Evolutionary conservation across 129 eudicot species (phyloP), one percentile per base, ranked within the genome.

Genomic region (Flaveria sonorensis): DNA sequence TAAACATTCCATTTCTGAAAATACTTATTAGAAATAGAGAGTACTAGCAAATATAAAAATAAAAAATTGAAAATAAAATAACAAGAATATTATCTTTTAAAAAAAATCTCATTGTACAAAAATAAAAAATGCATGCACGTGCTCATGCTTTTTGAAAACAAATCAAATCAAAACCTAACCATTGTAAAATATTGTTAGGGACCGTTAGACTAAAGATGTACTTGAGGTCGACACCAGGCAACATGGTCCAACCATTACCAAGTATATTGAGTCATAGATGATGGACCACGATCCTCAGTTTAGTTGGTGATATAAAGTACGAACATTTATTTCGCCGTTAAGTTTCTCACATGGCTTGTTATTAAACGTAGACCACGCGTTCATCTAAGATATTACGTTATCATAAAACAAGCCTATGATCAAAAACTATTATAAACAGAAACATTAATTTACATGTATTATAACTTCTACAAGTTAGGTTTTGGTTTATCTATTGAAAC

Each of bases 301-400:
- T 52, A 53, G 45, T 48, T 52, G 40, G 52, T 52, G 40, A 12
- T 46, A 28, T 14, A 46, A 10, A 55, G 61, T 9, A 55, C 23
- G 4, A n/a, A 24, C 7, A 42, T 36, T 36, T 74, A 43, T 46
- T 61, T 46, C 30, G 23, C 61, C 23, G 23, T 53, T 14, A 18
- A 53, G 40, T 76, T 65, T 76, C 36, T 76, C 32, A 76, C 50
- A 11, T 45, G 50, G 50, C 50, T 8, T 45, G 50, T 45, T 45
- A 45, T 45, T 45, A 8, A 45, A 8, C 50, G 3, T 45, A 8
- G 3, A 11, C 50, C 50, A 45, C 13, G 0, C 13, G 50, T 45
- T 45, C 50, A 9, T 11, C 14, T 45, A 45, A 45, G 12, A 45
- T 10, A 9, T 1, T 45, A 45, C 50, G 13, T 45, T 45, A n/a